Evolutionary conservation across 2,329 filamentous ascomycete species (phyloP).

Genomic region (Fusarium sp.): DNA sequence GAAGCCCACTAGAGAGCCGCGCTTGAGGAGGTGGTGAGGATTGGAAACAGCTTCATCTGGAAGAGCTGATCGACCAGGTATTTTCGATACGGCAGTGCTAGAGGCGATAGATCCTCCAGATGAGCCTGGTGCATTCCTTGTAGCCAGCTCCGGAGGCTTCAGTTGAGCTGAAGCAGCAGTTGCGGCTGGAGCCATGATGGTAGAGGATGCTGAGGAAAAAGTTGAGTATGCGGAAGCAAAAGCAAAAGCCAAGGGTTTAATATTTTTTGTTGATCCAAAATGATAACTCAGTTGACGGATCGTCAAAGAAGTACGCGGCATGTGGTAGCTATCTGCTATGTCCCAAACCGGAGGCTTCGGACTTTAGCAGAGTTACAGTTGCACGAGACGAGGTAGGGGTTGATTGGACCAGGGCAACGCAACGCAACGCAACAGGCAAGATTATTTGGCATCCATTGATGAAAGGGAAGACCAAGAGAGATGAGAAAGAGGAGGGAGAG

Average conservation of each 20-base stretch:
- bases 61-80: conserved; percentile 45
- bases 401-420: conserved; percentile 2
- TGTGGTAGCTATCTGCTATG: conserved; percentile 18
- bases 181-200: conserved; percentile 30
- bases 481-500: not conserved
- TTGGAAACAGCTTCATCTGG: conserved; percentile 55
- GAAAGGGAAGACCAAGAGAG: not conserved
- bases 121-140: conserved; percentile 2
- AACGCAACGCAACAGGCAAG: not conserved
- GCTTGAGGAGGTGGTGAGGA: conserved; percentile 57
- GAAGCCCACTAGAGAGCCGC: conserved; percentile 54
- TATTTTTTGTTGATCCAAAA: conserved; percentile 20
- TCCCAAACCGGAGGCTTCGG: conserved; percentile 22
- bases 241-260: not conserved
- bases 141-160: conserved; percentile 29
- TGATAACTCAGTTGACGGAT: conserved; percentile 33
- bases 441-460: conserved; percentile 3
- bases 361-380: conserved; percentile 8
- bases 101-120: conserved; percentile 14
- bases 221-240: conserved; percentile 13
- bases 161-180: conserved; percentile 21
- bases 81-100: conserved; percentile 46
- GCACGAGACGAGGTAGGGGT: conserved; percentile 16
- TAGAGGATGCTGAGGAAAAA: conserved; percentile 17
- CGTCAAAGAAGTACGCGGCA: conserved; percentile 35